Evolutionary conservation across 768 basidiomycete species (phyloP).

Genomic region (Tricholoma sp.): DNA sequence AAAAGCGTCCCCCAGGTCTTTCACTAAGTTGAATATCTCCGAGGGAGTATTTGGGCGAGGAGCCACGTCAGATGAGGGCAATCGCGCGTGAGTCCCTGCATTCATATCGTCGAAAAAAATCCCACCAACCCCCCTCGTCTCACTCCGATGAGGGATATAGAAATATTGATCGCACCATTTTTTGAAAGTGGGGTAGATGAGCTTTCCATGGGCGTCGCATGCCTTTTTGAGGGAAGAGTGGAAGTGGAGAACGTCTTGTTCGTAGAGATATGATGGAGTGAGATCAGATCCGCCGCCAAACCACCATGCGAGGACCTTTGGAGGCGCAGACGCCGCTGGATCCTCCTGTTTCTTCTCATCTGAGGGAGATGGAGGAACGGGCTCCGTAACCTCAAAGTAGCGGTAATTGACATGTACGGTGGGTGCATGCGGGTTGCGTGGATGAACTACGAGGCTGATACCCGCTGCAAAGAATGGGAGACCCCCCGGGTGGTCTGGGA

Average conservation of each 20-base stretch:
- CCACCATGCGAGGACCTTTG: slow-evolving; percentile 87
- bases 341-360: slow-evolving; percentile 6
- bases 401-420: slow-evolving; percentile 96
- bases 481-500: slow-evolving; percentile 52
- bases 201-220: slow-evolving; percentile 66
- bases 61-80: slow-evolving; percentile 34
- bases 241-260: slow-evolving; percentile 84
- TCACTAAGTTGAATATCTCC: slow-evolving; percentile 74
- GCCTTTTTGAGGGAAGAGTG: slow-evolving; percentile 72
- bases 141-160: slow-evolving; percentile 80
- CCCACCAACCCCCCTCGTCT: slow-evolving; percentile 88
- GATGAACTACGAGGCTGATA: slow-evolving; percentile 90
- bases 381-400: slow-evolving; percentile 88
- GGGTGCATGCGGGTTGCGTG: slow-evolving; percentile 88
- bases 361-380: slow-evolving; percentile 12
- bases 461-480: slow-evolving; percentile 94
- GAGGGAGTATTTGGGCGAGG: slow-evolving; percentile 52
- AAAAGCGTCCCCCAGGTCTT: slow-evolving; percentile 73
- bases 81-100: slow-evolving; percentile 57
- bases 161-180: slow-evolving; percentile 99
- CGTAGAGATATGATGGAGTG: slow-evolving; percentile 89
- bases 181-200: slow-evolving; percentile 78
- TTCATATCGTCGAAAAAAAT: slow-evolving; percentile 95
- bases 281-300: slow-evolving; percentile 96
- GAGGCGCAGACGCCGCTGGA: slow-evolving; percentile 27